phyloP scores from a whole-genome alignment of 345 rosid genomes.

The Gossypium herbaceum region DNA sequence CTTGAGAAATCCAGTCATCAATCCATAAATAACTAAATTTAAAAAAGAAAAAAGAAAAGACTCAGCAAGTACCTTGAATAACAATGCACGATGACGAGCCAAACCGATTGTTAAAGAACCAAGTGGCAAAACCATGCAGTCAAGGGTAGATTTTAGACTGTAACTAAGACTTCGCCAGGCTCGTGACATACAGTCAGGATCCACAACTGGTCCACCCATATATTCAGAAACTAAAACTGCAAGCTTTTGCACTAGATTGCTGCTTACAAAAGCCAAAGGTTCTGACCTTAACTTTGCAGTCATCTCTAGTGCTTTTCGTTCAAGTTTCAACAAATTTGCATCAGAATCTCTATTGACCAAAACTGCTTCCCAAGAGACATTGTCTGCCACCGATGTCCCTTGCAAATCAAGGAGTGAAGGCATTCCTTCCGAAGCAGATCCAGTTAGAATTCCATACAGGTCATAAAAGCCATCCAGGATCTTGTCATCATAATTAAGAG shows the following conservation, averaged over 20 bases:
- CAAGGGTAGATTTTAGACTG: slow-evolving; percentile 69
- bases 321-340: slow-evolving; percentile 70
- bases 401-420: slow-evolving; percentile 89
- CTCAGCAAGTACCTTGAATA: slow-evolving; percentile 67
- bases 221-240: slow-evolving; percentile 76
- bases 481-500: slow-evolving; percentile 95
- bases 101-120: slow-evolving; percentile 88
- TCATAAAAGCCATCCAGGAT: slow-evolving; percentile 94
- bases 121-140: slow-evolving; percentile 84
- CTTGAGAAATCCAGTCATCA: slow-evolving; percentile 3
- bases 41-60: background rate
- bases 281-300: slow-evolving; percentile 56
- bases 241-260: slow-evolving; percentile 57
- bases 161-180: slow-evolving; percentile 75
- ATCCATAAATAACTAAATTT: background rate
- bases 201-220: slow-evolving; percentile 91
- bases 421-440: slow-evolving; percentile 56
- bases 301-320: slow-evolving; percentile 68
- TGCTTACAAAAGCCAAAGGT: slow-evolving; percentile 32
- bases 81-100: slow-evolving; percentile 95
- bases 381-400: slow-evolving; percentile 58
- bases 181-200: slow-evolving; percentile 65
- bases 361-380: slow-evolving; percentile 79
- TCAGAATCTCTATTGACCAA: slow-evolving; percentile 74
- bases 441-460: slow-evolving; percentile 60